phyloP scores from a whole-genome alignment of 2,329 filamentous ascomycete species.

The Elsinoe ampelina region DNA sequence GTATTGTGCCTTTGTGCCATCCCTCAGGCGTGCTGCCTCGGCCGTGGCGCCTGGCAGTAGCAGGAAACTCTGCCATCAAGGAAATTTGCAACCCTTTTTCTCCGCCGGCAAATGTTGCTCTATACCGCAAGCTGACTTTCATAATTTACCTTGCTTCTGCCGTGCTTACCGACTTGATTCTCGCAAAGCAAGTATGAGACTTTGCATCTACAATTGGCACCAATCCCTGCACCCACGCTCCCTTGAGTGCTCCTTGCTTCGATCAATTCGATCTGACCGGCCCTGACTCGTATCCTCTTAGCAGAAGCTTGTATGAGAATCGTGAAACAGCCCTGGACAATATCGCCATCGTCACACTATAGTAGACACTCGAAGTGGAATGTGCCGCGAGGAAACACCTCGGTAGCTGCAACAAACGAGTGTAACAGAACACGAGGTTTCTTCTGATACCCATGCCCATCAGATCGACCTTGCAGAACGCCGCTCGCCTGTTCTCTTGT shows the following conservation, averaged over 20 bases:
- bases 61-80: not conserved
- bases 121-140: too few species aligned
- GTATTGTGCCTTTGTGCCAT: too few species aligned
- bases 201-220: not conserved
- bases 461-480: not conserved
- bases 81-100: not conserved
- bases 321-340: not conserved
- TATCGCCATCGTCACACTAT: not conserved
- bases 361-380: too few species aligned
- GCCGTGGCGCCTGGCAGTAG: not conserved
- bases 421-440: conserved; percentile 8
- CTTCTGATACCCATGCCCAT: not conserved
- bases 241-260: not conserved
- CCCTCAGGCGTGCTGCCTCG: not conserved
- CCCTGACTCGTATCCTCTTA: not conserved
- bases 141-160: not conserved
- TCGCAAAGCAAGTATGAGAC: not conserved
- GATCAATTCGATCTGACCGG: not conserved
- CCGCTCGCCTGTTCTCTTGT: too few species aligned
- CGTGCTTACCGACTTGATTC: conserved; percentile 1
- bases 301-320: not conserved
- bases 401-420: conserved; percentile 5
- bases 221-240: not conserved
- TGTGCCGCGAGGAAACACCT: not conserved
- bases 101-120: not conserved